Conservation (phyloP, 257 asterid species). For the Ballota nigra region DNA sequence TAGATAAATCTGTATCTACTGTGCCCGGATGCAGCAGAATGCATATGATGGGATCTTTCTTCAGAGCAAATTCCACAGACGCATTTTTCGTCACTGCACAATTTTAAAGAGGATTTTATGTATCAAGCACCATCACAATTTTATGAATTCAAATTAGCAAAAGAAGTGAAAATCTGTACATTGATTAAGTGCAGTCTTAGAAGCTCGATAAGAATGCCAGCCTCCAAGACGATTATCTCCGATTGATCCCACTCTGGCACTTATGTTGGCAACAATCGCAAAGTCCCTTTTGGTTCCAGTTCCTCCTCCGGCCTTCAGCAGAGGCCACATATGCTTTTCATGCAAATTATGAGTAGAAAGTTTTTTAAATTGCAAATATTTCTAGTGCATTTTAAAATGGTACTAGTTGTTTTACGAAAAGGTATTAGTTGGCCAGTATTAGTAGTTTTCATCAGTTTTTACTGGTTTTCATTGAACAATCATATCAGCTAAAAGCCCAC, state of each 20-base stretch:
- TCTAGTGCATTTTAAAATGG: too few relatives aligned
- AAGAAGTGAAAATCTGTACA: constrained; percentile 37
- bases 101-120: neutral
- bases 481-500: neutral
- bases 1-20: constrained; percentile 90
- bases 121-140: neutral
- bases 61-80: constrained; percentile 72
- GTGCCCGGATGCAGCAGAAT: constrained; percentile 96
- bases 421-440: too few relatives aligned
- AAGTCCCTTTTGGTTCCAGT: constrained; percentile 56
- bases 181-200: constrained; percentile 87
- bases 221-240: constrained; percentile 90
- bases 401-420: too few relatives aligned
- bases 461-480: too few relatives aligned
- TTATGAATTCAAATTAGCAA: neutral
- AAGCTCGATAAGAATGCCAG: constrained; percentile 93
- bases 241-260: constrained; percentile 94
- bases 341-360: constrained; percentile 19
- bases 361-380: neutral
- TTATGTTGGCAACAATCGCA: constrained; percentile 73
- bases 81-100: constrained; percentile 70
- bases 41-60: constrained; percentile 75
- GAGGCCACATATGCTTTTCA: constrained; percentile 92
- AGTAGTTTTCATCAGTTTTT: too few relatives aligned
- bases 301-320: constrained; percentile 83